A percentile compares a stretch with the other conserved stretches of the same genome.
phyloP scores from a whole-genome alignment of 306 rosid genomes.

The Mimosa pudica region DNA sequence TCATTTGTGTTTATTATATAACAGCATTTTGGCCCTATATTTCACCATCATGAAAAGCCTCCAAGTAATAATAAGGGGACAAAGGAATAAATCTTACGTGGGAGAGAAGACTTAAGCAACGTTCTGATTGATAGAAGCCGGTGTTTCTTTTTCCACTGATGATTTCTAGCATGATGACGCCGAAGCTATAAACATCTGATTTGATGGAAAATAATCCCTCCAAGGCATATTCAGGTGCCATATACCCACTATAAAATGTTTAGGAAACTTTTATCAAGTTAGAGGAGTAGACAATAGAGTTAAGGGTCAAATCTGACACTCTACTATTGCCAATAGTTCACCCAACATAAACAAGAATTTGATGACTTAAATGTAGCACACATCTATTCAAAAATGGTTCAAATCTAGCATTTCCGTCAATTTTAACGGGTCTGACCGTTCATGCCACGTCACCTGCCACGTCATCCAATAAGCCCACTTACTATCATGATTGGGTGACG shows the following conservation, averaged over 20 bases:
- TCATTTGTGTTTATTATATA: neutral
- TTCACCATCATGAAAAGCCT: neutral
- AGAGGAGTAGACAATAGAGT: neutral
- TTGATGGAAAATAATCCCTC: slow-evolving; percentile 48
- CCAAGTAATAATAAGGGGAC: neutral
- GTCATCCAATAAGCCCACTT: no score
- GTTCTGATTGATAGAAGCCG: slow-evolving; percentile 15
- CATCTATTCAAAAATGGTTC: no score
- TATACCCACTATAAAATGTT: slow-evolving; percentile 41
- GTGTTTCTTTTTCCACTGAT: slow-evolving; percentile 51
- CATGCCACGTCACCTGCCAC: no score
- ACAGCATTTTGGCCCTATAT: neutral
- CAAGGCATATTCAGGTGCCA: slow-evolving; percentile 58
- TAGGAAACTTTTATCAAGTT: neutral
- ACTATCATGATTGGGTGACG: no score
- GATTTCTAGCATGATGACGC: slow-evolving; percentile 49
- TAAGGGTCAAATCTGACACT: no score
- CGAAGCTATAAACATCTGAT: slow-evolving; percentile 53
- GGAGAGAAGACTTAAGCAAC: slow-evolving; percentile 24
- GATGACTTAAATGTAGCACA: no score
- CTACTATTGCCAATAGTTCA: no score
- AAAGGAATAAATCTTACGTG: neutral
- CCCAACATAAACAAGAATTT: no score
- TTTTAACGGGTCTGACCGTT: no score
- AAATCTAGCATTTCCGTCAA: no score